Evolutionary conservation across 2,329 filamentous ascomycete genomes (phyloP).

Genomic region (Endocalyx cinctus): DNA sequence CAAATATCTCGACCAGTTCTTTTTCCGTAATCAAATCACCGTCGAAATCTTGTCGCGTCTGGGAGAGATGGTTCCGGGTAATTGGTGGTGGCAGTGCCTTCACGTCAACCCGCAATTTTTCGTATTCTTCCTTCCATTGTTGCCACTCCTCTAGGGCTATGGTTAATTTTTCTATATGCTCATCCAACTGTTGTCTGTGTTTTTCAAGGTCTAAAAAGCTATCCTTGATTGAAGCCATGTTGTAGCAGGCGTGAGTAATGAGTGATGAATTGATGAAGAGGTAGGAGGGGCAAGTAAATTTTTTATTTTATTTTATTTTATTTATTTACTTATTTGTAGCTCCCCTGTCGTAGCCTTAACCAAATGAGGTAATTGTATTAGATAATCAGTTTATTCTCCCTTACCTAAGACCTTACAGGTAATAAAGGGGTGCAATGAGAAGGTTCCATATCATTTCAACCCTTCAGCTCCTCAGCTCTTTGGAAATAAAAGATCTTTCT

Average conservation of each 20-base stretch:
- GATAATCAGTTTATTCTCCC: not conserved
- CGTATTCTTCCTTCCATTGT: slow-evolving; percentile 87
- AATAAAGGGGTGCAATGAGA: too few relatives aligned
- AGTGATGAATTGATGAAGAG: slow-evolving; percentile 1
- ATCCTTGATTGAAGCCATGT: slow-evolving; percentile 40
- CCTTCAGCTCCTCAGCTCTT: not conserved
- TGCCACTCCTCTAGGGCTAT: slow-evolving; percentile 83
- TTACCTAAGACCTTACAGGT: too few relatives aligned
- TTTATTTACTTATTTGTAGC: too few relatives aligned
- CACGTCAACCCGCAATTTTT: slow-evolving; percentile 80
- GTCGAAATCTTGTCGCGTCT: slow-evolving; percentile 54
- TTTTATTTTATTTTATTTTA: not conserved
- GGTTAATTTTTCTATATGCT: slow-evolving; percentile 67
- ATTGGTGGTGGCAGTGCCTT: slow-evolving; percentile 46
- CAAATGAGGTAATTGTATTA: not conserved
- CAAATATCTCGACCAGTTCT: slow-evolving; percentile 50
- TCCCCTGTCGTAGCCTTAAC: too few relatives aligned
- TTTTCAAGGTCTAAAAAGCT: slow-evolving; percentile 66
- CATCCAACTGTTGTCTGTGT: slow-evolving; percentile 70
- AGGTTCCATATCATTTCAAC: too few relatives aligned
- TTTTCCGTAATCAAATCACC: slow-evolving; percentile 60
- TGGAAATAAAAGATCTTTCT: not conserved
- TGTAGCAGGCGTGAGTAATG: slow-evolving; percentile 6
- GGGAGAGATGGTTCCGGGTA: slow-evolving; percentile 49
- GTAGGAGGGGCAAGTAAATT: not conserved